Evolutionary conservation across 371 early-diverging fungal species (phyloP), one percentile per base, ranked within the genome.

Genomic region (Umbelopsis sp.): DNA sequence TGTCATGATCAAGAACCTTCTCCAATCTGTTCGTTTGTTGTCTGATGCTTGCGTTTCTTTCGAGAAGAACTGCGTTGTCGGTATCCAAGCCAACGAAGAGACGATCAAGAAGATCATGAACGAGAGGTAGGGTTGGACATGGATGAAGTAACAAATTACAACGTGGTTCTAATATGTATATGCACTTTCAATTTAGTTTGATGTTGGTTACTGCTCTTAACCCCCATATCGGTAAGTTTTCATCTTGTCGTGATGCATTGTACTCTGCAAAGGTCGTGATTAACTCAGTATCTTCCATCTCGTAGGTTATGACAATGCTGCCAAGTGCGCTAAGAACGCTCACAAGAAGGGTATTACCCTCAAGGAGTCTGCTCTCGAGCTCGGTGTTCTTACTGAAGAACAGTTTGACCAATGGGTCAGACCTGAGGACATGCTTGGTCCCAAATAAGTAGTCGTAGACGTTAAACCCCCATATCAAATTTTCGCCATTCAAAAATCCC

Each of bases 131-230:
- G 48, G 16, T 1, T 16, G 1, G 29, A 12, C 11, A 10, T 1
- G 6, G 52, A 22, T 51, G 22, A 25, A 25, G 18, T 25, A 8
- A 0, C 52, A 10, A 4, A 5, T 20, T 24, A 24, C 5, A 5
- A 51, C 25, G 0, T 25, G 22, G 22, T 51, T 12, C 22, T 51
- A 25, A 25, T 24, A 25, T 51, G 29, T 29, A 20, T 14, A 53
- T 32, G n/a, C 11, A 29, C 4, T 46, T 46, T 22, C 41, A 25
- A 32, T 35, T 22, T 35, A 57, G 57, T 57, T 81, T 96, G 63
- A 95, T 95, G 96, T 84, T 96, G 68, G 96, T 96, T 67, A 96
- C 94, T 46, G 94, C 96, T 20, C 84, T 97, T 50, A 97, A 97
- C 86, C 96, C 95, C 44, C 85, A 93, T 74, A 94, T 94, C 78